Evolutionary conservation across 1,284 basidiomycete genomes (phyloP).

Genomic region (Puccinia novopanici): DNA sequence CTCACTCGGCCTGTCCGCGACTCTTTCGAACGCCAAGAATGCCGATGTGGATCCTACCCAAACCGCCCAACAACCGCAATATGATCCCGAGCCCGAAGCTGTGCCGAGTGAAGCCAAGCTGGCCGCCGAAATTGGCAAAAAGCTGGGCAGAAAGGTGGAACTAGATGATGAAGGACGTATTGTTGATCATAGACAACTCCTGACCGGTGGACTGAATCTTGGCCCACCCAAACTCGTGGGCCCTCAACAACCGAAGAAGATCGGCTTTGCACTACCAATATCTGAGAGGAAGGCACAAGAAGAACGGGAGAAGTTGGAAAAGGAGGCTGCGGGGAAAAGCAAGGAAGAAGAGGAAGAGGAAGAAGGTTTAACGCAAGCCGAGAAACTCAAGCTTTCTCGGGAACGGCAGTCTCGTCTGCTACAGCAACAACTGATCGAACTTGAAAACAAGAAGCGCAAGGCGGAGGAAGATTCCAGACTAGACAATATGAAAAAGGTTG

Average conservation of each 20-base stretch:
- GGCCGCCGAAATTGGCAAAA: slow-evolving; percentile 67
- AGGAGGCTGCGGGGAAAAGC: background rate
- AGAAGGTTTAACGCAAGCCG: slow-evolving; percentile 43
- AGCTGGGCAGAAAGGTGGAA: slow-evolving; percentile 82
- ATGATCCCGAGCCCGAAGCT: slow-evolving; percentile 68
- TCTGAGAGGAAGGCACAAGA: slow-evolving; percentile 37
- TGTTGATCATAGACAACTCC: slow-evolving; percentile 88
- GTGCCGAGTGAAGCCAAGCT: slow-evolving; percentile 70
- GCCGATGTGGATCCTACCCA: background rate
- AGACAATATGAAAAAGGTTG: slow-evolving; percentile 39
- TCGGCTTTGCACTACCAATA: slow-evolving; percentile 46
- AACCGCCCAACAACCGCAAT: slow-evolving; percentile 34
- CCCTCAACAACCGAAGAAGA: slow-evolving; percentile 41
- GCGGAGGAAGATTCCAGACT: slow-evolving; percentile 31
- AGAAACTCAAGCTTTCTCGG: slow-evolving; percentile 45
- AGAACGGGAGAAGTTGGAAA: slow-evolving; percentile 25
- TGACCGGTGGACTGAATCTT: slow-evolving; percentile 88
- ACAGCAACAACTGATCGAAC: slow-evolving; percentile 47
- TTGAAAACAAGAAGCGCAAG: slow-evolving; percentile 41
- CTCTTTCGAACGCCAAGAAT: slow-evolving; percentile 17
- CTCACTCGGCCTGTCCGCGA: slow-evolving; percentile 32
- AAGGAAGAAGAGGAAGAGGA: slow-evolving; percentile 22
- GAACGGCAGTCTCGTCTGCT: slow-evolving; percentile 45
- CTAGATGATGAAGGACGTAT: slow-evolving; percentile 97
- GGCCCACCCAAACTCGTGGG: slow-evolving; percentile 54